Base-by-base conservation (phyloP, 352 stramenopile species). In the Pythium coloratum region DNA sequence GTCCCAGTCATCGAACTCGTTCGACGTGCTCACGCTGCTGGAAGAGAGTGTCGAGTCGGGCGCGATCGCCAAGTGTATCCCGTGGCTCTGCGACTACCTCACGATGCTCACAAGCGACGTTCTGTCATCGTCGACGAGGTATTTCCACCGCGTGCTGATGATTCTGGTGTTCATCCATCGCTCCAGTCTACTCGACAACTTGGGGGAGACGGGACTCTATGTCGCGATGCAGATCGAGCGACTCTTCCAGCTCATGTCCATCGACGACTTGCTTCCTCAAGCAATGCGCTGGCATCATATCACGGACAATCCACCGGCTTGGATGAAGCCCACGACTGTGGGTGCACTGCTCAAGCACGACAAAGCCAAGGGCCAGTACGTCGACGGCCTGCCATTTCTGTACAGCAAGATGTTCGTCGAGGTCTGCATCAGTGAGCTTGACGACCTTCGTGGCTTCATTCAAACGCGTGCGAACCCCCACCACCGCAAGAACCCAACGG, bases 361-460 rank as follows among this genome's bases (percentile, higher is more conserved):
- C 12, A 46, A 34, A 60, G 2, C 36, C 6, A 49, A 42, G 13
- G 28, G 26, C n/a, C n/a, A 59, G 28, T 26, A 61, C 2, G 49
- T 72, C 8, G 83, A 91, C 47, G 34, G 47, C 1, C 49, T 90
- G n/a, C 80, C 81, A 26, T 92, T 90, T 46, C 67, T 92, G 34
- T 86, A 82, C 66, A 89, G 75, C 42, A 76, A 81, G 66, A 79
- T 92, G 47, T 89, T 89, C 62, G 65, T 90, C 6, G 76, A 89
- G 58, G 84, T 73, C 42, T 92, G 84, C 50, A 70, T 92, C 24
- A 80, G 67, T 59, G 77, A 84, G 49, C 63, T 87, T 14, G 78
- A 88, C 20, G 78, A 89, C 40, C 70, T 88, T 40, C 80, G 80
- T n/a, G 73, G 72, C 1, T 86, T 83, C 54, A 75, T 91, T 18